Evolutionary conservation across 768 basidiomycete genomes (phyloP), one percentile per base, ranked within the genome.

Genomic region (Lentinula sp.): DNA sequence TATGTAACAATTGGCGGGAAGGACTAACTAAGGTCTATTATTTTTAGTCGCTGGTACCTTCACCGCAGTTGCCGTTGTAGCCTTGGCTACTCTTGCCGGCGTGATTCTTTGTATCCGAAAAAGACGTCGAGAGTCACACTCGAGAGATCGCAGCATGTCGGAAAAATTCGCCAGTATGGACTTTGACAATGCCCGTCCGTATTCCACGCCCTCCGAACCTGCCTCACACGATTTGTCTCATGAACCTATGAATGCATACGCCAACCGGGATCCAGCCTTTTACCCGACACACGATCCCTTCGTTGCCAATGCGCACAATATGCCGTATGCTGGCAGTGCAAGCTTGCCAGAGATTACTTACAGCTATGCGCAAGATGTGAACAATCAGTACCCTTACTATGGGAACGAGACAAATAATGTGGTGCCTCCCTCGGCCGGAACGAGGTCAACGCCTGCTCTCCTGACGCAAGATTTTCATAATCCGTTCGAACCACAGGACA

Each of bases 21-120:
- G 46, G 28, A 42, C 23, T 43, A 31, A 57, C 28, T 28, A 28
- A 23, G 28, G 28, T 28, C 43, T 9, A 39, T 40, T 21, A 40
- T 37, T 60, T 42, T 51, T 18, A 48, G 61, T 61, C 6, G 61
- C 61, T 11, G 61, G 61, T n/a, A 61, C 61, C 15, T 61, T 61
- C 31, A 49, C 54, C 39, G 54, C 42, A 8, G 60, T 61, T 16
- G 39, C 60, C 10, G n/a, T 61, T 9, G 54, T 50, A 10, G 53
- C 23, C 35, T 46, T 61, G 18, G 42, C 54, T 15, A 52, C 56
- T 21, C 15, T 61, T 11, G 54, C 52, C 32, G 54, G 53, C 31
- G 15, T 55, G 31, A n/a, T 46, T 13, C 34, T 56, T 11, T 46
- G 35, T 42, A 57, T 61, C 9, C 40, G 53, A 23, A 61, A 45